Conservation (phyloP, 345 rosid species). For the Lepidium africanum region DNA sequence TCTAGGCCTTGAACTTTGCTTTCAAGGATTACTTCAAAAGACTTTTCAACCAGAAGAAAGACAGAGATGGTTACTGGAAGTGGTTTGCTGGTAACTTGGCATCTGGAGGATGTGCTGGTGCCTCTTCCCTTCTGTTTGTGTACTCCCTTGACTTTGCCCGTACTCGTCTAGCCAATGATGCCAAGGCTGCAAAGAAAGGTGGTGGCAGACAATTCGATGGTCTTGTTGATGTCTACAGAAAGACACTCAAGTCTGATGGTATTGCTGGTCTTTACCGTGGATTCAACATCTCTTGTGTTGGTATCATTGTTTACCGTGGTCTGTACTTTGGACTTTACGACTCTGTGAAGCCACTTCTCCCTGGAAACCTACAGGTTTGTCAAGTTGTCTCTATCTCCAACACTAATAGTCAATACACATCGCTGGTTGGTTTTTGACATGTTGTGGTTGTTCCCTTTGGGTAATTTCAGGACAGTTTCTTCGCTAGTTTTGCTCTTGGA, state of each 20-base stretch:
- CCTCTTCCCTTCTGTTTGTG: slow-evolving; percentile 71
- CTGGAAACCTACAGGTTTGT: slow-evolving; percentile 50
- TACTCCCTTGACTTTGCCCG: slow-evolving; percentile 80
- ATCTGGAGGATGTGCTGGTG: slow-evolving; percentile 89
- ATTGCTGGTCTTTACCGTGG: slow-evolving; percentile 83
- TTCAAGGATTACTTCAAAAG: slow-evolving; percentile 85
- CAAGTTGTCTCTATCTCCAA: not conserved
- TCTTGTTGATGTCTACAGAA: slow-evolving; percentile 66
- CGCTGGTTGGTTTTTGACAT: not conserved
- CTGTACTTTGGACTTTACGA: slow-evolving; percentile 80
- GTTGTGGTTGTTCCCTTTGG: not conserved
- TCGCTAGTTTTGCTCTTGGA: slow-evolving; percentile 78
- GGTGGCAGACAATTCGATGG: slow-evolving; percentile 88
- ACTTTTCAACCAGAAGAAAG: slow-evolving; percentile 77
- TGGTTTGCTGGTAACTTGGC: slow-evolving; percentile 90
- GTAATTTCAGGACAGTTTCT: slow-evolving; percentile 71
- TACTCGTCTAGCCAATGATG: slow-evolving; percentile 75
- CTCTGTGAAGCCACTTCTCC: slow-evolving; percentile 69
- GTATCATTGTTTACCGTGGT: slow-evolving; percentile 77
- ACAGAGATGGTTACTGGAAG: slow-evolving; percentile 77
- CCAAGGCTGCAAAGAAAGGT: slow-evolving; percentile 85
- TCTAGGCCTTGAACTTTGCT: slow-evolving; percentile 82
- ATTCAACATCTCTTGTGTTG: slow-evolving; percentile 74
- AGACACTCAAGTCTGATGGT: slow-evolving; percentile 65
- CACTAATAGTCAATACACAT: not conserved